phyloP scores from a whole-genome alignment of 148 eudicot species.

The Diospyros lotus region DNA sequence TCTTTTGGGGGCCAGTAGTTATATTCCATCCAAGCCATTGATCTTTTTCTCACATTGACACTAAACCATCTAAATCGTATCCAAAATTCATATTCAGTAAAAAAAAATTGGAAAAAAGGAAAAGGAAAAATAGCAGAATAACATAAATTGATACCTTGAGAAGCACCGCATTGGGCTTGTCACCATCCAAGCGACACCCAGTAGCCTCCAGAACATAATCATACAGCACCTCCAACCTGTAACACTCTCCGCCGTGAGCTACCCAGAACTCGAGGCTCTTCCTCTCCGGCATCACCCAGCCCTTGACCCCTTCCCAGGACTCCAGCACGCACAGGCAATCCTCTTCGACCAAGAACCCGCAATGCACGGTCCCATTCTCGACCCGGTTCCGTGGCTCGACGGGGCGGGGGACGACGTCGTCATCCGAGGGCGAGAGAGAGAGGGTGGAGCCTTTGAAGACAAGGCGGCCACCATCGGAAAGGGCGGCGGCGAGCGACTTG shows the following conservation, averaged over 20 bases:
- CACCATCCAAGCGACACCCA: constrained; percentile 42
- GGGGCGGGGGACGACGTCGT: constrained; percentile 64
- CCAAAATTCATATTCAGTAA: too few species aligned
- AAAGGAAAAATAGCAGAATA: neutral
- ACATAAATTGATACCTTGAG: constrained; percentile 45
- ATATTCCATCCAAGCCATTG: too few species aligned
- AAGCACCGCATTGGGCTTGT: constrained; percentile 57
- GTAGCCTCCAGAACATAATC: constrained; percentile 63
- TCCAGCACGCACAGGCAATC: constrained; percentile 58
- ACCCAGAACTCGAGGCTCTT: constrained; percentile 51
- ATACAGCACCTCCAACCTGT: constrained; percentile 68
- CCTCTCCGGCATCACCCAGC: constrained; percentile 74
- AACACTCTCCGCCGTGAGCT: constrained; percentile 27
- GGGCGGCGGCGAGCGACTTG: constrained; percentile 37
- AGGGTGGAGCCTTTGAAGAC: constrained; percentile 50
- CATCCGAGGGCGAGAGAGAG: constrained; percentile 36
- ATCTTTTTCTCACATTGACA: too few species aligned
- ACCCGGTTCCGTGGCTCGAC: constrained; percentile 41
- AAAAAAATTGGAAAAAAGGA: neutral
- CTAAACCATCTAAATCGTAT: too few species aligned
- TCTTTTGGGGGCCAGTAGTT: too few species aligned
- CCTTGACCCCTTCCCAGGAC: constrained; percentile 49
- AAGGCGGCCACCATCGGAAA: constrained; percentile 33
- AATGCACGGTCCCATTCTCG: constrained; percentile 40
- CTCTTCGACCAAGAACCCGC: constrained; percentile 50